Conservation (phyloP, 2,329 filamentous ascomycete species). For the Chaetomiaceae sp. region DNA sequence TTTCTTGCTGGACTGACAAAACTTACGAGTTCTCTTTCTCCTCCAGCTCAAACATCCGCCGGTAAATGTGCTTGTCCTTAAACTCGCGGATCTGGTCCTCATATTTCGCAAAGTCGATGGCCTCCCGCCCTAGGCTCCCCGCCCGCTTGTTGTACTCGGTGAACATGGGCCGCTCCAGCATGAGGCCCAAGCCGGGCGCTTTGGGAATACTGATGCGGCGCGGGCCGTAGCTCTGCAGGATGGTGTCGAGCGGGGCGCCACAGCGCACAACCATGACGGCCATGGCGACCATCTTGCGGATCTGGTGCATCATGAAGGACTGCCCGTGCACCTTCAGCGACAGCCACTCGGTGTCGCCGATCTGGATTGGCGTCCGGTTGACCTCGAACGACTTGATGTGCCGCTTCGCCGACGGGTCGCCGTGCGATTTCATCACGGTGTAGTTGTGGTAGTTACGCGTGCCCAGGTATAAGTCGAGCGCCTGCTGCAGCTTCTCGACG, state of each 20-base stretch:
- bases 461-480: constrained; percentile 69
- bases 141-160: constrained; percentile 78
- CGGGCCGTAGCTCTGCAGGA: constrained; percentile 65
- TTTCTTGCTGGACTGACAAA: no score
- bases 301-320: constrained; percentile 99
- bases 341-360: constrained; percentile 90
- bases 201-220: constrained; percentile 84
- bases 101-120: constrained; percentile 73
- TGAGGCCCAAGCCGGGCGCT: constrained; percentile 78
- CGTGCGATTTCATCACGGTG: constrained; percentile 79
- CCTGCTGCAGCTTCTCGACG: constrained; percentile 66
- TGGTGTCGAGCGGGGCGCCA: constrained; percentile 65
- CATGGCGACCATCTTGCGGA: constrained; percentile 98
- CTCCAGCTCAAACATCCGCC: constrained; percentile 84
- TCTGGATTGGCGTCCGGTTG: constrained; percentile 69
- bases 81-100: constrained; percentile 77
- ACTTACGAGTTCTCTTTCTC: constrained; percentile 80
- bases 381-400: constrained; percentile 89
- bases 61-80: constrained; percentile 88
- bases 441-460: constrained; percentile 97
- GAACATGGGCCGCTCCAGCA: constrained; percentile 89
- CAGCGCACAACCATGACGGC: constrained; percentile 77
- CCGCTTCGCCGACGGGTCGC: constrained; percentile 78
- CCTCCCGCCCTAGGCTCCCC: constrained; percentile 55
- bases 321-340: constrained; percentile 95